Percentiles rank a stretch among this genome's conserved stretches.
Evolutionary conservation across 2,329 filamentous ascomycete species (phyloP).

Genomic region (Endoconidiophora polonica): DNA sequence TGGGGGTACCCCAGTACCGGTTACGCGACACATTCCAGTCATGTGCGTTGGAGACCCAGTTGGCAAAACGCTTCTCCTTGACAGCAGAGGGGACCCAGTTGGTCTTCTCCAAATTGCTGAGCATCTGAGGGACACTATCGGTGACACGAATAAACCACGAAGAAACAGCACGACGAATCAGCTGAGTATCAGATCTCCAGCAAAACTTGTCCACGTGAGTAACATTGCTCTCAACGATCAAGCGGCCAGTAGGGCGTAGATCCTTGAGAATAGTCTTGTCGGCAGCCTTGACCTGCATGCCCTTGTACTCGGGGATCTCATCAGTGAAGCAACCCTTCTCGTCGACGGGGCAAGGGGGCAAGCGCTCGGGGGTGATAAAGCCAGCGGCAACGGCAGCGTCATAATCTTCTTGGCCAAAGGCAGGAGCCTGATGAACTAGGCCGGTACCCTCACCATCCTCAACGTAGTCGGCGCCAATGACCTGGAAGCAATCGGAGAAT

Average conservation of each 20-base stretch:
- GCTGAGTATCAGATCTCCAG: constrained; percentile 18
- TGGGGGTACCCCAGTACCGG: constrained; percentile 17
- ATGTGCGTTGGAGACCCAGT: constrained; percentile 16
- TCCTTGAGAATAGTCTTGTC: constrained; percentile 18
- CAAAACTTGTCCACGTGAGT: constrained; percentile 18
- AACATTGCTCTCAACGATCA: constrained; percentile 16
- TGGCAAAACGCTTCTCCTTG: constrained; percentile 18
- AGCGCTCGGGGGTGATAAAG: constrained; percentile 43
- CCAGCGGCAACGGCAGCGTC: constrained; percentile 46
- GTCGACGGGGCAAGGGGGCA: constrained; percentile 56
- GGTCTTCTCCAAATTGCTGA: constrained; percentile 16
- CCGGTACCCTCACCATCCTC: constrained; percentile 58
- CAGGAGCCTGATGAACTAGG: constrained; percentile 58
- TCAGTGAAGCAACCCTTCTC: constrained; percentile 23
- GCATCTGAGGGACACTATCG: constrained; percentile 16
- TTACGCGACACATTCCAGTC: constrained; percentile 17
- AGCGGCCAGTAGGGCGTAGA: constrained; percentile 15
- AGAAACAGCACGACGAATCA: constrained; percentile 18
- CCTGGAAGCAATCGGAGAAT: constrained; percentile 53
- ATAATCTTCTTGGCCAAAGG: constrained; percentile 67
- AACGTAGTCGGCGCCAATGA: constrained; percentile 54
- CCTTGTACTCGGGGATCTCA: constrained; percentile 17
- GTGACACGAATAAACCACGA: constrained; percentile 18
- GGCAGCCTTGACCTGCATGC: constrained; percentile 17
- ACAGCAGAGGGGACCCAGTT: constrained; percentile 17